These are phyloP conservation scores for Saccharomyces hybrid DNA, from an alignment of 1,139 yeast genomes.

Conservation along the genomic window DNA sequence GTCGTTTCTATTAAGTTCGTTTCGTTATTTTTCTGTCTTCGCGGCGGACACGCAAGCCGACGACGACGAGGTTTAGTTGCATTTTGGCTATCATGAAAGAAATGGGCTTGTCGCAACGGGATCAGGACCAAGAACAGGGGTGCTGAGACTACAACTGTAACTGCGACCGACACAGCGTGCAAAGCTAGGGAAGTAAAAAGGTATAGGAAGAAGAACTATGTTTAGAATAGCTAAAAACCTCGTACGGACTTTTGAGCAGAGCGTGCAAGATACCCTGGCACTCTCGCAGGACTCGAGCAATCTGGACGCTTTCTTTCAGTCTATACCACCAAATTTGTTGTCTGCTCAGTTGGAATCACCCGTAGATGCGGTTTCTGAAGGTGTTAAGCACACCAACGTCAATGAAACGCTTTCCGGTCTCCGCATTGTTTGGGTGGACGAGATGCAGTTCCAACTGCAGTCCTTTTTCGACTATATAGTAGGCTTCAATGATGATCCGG, in stretches of 20 bases:
- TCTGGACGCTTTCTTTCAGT: conserved; percentile 48
- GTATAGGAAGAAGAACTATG: conserved; percentile 36
- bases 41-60: background rate
- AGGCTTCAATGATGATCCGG: conserved; percentile 66
- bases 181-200: background rate
- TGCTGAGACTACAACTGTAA: background rate
- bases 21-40: background rate
- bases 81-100: background rate
- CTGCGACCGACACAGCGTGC: background rate
- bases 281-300: conserved; percentile 23
- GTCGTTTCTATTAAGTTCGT: background rate
- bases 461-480: conserved; percentile 83
- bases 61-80: background rate
- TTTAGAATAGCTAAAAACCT: conserved; percentile 82
- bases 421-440: conserved; percentile 45
- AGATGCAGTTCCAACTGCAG: conserved; percentile 49
- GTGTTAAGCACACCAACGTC: background rate
- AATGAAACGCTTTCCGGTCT: conserved; percentile 40
- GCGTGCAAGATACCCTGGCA: conserved; percentile 28
- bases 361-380: background rate
- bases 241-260: conserved; percentile 65
- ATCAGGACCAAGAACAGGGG: background rate
- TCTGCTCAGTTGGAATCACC: conserved; percentile 15
- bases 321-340: conserved; percentile 32
- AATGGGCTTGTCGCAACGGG: background rate